phyloP scores from a whole-genome alignment of 805 yeast species.

The Metschnikowia colocasiae region DNA sequence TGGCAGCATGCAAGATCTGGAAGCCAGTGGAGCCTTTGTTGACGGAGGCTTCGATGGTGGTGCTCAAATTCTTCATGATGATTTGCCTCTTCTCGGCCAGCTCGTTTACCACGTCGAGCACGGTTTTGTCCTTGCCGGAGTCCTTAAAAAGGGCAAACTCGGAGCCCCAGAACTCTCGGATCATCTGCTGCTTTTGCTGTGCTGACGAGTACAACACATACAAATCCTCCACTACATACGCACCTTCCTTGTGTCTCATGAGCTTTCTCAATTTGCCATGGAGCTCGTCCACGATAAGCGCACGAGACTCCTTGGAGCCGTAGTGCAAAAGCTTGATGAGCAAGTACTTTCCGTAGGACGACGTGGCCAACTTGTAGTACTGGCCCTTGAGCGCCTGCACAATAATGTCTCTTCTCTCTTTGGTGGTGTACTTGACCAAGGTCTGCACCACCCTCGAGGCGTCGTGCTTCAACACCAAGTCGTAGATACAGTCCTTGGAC shows the following conservation, averaged over 20 bases:
- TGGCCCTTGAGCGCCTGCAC: slow-evolving; percentile 67
- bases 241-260: slow-evolving; percentile 97
- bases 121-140: slow-evolving; percentile 56
- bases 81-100: slow-evolving; percentile 74
- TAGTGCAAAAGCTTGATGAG: slow-evolving; percentile 86
- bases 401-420: slow-evolving; percentile 71
- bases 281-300: slow-evolving; percentile 71
- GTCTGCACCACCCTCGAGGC: slow-evolving; percentile 96
- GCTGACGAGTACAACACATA: slow-evolving; percentile 79
- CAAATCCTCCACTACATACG: slow-evolving; percentile 93
- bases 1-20: slow-evolving; percentile 92
- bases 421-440: slow-evolving; percentile 77
- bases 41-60: slow-evolving; percentile 85
- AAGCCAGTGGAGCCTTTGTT: slow-evolving; percentile 96
- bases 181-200: slow-evolving; percentile 84
- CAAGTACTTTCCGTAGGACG: slow-evolving; percentile 90
- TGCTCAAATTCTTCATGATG: slow-evolving; percentile 69
- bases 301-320: slow-evolving; percentile 80
- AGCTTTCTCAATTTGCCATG: slow-evolving; percentile 88
- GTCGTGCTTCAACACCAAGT: slow-evolving; percentile 90
- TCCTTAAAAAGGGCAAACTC: slow-evolving; percentile 89
- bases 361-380: slow-evolving; percentile 79
- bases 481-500: slow-evolving; percentile 71
- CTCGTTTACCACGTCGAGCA: slow-evolving; percentile 63
- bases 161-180: slow-evolving; percentile 95